Base-by-base conservation (phyloP, 345 rosid species). In the Theobroma cacao region DNA sequence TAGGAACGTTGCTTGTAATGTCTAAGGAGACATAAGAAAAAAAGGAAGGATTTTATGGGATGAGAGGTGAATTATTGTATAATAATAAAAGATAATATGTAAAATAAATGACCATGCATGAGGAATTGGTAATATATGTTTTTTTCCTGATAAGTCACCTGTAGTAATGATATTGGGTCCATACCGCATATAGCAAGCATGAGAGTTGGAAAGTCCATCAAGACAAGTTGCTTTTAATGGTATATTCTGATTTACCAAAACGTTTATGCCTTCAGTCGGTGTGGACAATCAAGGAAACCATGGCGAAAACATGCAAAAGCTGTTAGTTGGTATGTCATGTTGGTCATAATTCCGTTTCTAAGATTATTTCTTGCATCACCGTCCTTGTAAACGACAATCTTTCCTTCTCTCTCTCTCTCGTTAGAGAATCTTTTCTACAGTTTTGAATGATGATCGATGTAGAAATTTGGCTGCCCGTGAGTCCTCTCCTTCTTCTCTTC, bases 291-390 rank as follows among this genome's bases (percentile, higher is more conserved):
- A 14, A 36, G 73, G 38, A 71, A 75, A 61, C 18, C 18, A 12
- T 10, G 31, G 34, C 58, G 20, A 24, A 72, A 52, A 41, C 41
- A 47, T 56, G 66, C 55, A 69, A 75, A 33, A 64, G 15, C 9
- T 38, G 70, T 41, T 78, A 34, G 82, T 55, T 82, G 73, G 66
- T 30, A 78, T 24, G 67, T 79, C 47, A 64, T 30, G 58, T 38
- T 73, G 69, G 60, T 72, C 66, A 28, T 17, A 13, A 52, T 40
- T 50, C 72, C 48, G 61, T 63, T 52, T 62, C 36, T 22, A 70
- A 76, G 80, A 80, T n/a, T 71, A 62, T 53, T 71, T 71, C 64
- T 74, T 65, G 72, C 59, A 73, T 45, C 75, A 81, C 24, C 58
- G 24, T 18, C 62, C 45, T 0, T 22, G 53, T 55, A 40, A 26